phyloP scores from a whole-genome alignment of 2,329 filamentous ascomycete genomes.

The Alternaria panax region DNA sequence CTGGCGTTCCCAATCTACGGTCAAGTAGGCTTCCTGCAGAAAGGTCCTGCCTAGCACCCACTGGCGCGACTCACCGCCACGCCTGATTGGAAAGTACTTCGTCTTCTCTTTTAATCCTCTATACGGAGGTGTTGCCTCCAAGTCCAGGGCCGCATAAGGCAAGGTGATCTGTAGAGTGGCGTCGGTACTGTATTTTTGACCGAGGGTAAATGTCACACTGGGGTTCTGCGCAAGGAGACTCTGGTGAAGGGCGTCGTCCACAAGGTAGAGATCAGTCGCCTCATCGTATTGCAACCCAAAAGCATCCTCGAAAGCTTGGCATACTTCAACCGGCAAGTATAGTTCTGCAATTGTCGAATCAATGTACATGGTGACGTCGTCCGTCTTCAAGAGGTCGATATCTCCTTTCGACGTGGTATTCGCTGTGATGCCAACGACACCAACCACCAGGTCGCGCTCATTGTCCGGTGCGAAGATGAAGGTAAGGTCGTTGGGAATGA shows the following conservation, averaged over 20 bases:
- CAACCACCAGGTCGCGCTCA: conserved; percentile 67
- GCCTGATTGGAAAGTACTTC: conserved; percentile 71
- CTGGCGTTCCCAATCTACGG: conserved; percentile 58
- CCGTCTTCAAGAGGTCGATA: conserved; percentile 46
- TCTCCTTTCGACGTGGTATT: conserved; percentile 38
- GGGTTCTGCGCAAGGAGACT: conserved; percentile 55
- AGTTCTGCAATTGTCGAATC: conserved; percentile 60
- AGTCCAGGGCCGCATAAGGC: conserved; percentile 60
- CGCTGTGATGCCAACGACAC: conserved; percentile 54
- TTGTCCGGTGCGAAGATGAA: conserved; percentile 66
- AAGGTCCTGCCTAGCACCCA: conserved; percentile 73
- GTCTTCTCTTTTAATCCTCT: conserved; percentile 66
- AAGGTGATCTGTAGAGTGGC: conserved; percentile 55
- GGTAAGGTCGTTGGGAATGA: conserved; percentile 65
- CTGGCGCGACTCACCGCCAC: conserved; percentile 60
- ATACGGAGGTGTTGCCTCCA: conserved; percentile 58
- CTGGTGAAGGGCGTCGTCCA: conserved; percentile 65
- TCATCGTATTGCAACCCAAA: conserved; percentile 72
- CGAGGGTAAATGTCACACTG: conserved; percentile 55
- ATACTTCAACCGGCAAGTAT: conserved; percentile 61
- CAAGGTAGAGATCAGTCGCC: conserved; percentile 69
- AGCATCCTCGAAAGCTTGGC: conserved; percentile 68
- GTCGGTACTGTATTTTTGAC: conserved; percentile 43
- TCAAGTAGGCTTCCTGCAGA: conserved; percentile 69
- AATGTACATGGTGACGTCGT: conserved; percentile 54